phyloP scores from a whole-genome alignment of 306 rosid genomes.

The Trifolium fragiferum region DNA sequence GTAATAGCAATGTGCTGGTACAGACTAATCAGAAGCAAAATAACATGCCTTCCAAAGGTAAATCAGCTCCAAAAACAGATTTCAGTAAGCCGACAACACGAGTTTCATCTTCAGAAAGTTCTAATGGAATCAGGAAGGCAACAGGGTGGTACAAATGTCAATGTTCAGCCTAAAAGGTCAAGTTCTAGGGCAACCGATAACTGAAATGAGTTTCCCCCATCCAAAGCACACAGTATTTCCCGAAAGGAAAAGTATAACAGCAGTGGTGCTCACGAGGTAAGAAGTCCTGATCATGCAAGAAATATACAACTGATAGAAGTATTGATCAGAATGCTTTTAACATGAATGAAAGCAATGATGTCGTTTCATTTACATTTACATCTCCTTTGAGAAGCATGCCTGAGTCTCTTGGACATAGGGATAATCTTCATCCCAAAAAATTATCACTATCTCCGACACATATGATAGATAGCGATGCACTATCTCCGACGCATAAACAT shows the following conservation, averaged over 20 bases:
- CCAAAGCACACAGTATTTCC: constrained; percentile 44
- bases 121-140: constrained; percentile 50
- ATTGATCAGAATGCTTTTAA: constrained; percentile 49
- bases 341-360: constrained; percentile 64
- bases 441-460: constrained; percentile 55
- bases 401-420: constrained; percentile 49
- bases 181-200: constrained; percentile 48
- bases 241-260: constrained; percentile 48
- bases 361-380: constrained; percentile 87
- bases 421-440: constrained; percentile 45
- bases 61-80: constrained; percentile 52
- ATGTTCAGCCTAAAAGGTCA: constrained; percentile 52
- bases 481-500: too few relatives aligned
- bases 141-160: constrained; percentile 48
- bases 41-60: constrained; percentile 52
- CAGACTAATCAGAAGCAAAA: constrained; percentile 90
- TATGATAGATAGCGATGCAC: constrained; percentile 62
- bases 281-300: constrained; percentile 41
- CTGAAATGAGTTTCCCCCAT: constrained; percentile 51
- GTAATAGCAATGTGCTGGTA: constrained; percentile 56
- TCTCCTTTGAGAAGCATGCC: constrained; percentile 65
- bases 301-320: constrained; percentile 50
- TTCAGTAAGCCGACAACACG: constrained; percentile 49
- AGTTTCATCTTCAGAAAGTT: constrained; percentile 48
- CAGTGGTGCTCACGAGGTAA: constrained; percentile 51